phyloP scores from a whole-genome alignment of 208 protist genomes.

The Crithidia acanthocephali region DNA sequence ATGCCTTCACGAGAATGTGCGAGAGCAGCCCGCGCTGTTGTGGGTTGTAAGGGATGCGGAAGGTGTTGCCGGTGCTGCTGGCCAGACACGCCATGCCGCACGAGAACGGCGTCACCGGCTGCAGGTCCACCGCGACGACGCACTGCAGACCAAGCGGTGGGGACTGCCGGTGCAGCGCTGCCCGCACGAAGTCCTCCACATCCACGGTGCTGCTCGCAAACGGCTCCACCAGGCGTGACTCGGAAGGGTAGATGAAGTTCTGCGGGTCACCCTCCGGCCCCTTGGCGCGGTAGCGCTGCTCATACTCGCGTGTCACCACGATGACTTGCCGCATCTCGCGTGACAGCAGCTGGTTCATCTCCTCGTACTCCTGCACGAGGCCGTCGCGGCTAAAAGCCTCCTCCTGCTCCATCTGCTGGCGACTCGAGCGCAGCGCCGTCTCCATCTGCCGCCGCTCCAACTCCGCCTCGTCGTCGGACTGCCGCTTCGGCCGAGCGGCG shows the following conservation, averaged over 20 bases:
- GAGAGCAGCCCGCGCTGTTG: slow-evolving; percentile 74
- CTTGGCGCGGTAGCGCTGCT: slow-evolving; percentile 57
- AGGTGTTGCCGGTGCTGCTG: slow-evolving; percentile 83
- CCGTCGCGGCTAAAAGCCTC: slow-evolving; percentile 43
- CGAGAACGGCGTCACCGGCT: slow-evolving; percentile 71
- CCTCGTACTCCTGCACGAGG: slow-evolving; percentile 63
- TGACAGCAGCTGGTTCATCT: slow-evolving; percentile 57
- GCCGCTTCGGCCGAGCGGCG: slow-evolving; percentile 42
- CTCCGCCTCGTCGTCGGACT: slow-evolving; percentile 59
- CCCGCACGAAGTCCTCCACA: slow-evolving; percentile 70
- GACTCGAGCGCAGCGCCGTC: slow-evolving; percentile 41
- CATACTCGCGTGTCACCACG: slow-evolving; percentile 63
- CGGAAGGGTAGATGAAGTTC: slow-evolving; percentile 67
- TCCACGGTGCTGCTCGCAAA: slow-evolving; percentile 63
- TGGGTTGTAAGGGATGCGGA: slow-evolving; percentile 75
- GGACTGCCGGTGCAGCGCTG: slow-evolving; percentile 58
- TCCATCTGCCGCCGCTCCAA: slow-evolving; percentile 61
- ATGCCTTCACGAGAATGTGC: slow-evolving; percentile 61
- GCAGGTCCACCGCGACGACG: slow-evolving; percentile 81
- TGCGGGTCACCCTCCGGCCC: slow-evolving; percentile 27
- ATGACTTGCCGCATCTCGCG: slow-evolving; percentile 66
- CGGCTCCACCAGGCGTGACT: slow-evolving; percentile 67
- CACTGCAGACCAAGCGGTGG: slow-evolving; percentile 71
- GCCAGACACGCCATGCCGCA: slow-evolving; percentile 73
- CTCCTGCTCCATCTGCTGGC: slow-evolving; percentile 65